Evolutionary conservation across 805 yeast genomes (phyloP).

Genomic region (Debaryomyces hansenii): DNA sequence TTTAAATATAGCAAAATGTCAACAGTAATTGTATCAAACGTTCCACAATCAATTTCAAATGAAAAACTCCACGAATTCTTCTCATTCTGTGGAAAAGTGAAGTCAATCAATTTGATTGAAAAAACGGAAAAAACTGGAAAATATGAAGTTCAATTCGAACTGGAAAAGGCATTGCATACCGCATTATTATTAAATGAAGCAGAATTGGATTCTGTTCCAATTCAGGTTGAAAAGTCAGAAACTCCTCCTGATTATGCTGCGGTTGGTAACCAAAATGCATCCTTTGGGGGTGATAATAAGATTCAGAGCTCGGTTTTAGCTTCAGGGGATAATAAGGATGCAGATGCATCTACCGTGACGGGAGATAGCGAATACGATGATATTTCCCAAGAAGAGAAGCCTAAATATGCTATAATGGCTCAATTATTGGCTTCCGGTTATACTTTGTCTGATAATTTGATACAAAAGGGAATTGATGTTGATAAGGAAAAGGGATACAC

Average conservation of each 20-base stretch:
- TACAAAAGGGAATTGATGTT: conserved; percentile 59
- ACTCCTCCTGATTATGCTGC: conserved; percentile 11
- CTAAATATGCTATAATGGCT: conserved; percentile 72
- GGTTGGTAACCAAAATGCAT: not conserved
- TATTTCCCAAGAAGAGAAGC: conserved; percentile 73
- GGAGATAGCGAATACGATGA: conserved; percentile 44
- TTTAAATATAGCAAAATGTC: not conserved
- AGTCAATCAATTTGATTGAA: conserved; percentile 31
- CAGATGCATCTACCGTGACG: conserved; percentile 14
- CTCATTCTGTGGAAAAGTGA: conserved; percentile 66
- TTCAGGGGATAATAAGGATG: conserved; percentile 21
- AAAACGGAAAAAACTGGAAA: conserved; percentile 31
- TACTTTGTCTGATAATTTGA: conserved; percentile 58
- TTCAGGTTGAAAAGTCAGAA: conserved; percentile 41
- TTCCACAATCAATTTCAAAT: conserved; percentile 50
- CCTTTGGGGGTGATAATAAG: conserved; percentile 6
- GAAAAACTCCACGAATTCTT: conserved; percentile 65
- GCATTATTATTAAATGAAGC: conserved; percentile 74
- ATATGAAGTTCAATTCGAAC: conserved; percentile 54
- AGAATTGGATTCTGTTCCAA: conserved; percentile 60
- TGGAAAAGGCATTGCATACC: conserved; percentile 63
- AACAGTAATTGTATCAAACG: conserved; percentile 54
- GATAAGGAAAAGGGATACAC: conserved; percentile 68
- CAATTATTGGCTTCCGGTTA: conserved; percentile 78
- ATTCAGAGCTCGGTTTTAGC: conserved; percentile 4